phyloP scores from a whole-genome alignment of 2,329 filamentous ascomycete species.

The Venturia carpophila region DNA sequence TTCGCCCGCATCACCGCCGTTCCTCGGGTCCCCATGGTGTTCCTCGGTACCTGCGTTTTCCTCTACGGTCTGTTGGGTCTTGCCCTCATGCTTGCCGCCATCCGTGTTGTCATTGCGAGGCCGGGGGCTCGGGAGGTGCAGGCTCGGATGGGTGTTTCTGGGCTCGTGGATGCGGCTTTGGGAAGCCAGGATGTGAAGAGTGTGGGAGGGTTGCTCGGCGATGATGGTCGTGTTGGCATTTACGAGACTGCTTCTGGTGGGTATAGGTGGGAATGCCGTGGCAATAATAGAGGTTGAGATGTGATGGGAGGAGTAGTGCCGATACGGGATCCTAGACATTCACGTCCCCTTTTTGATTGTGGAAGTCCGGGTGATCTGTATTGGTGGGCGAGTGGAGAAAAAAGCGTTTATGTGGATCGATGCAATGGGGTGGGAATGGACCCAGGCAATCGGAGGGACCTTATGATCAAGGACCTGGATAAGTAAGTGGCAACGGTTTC shows the following conservation, averaged over 20 bases:
- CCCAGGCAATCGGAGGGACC: too few species aligned
- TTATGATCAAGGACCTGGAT: too few species aligned
- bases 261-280: background rate
- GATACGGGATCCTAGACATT: background rate
- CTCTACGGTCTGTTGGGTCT: background rate
- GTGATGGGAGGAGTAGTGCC: too few species aligned
- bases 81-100: background rate
- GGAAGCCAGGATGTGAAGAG: too few species aligned
- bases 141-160: slow-evolving; percentile 8
- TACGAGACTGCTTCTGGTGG: background rate
- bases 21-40: background rate
- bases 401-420: background rate
- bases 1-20: slow-evolving; percentile 6
- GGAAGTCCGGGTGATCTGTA: background rate
- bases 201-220: background rate
- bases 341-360: background rate
- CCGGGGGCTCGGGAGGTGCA: background rate
- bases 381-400: background rate
- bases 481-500: too few species aligned
- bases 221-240: slow-evolving; percentile 1
- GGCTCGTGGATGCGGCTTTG: slow-evolving; percentile 1
- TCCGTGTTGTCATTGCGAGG: background rate
- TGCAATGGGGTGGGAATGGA: background rate
- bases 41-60: background rate
- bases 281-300: background rate